These are phyloP conservation scores for Euphorbia tirucalli DNA, from an alignment of 345 rosid species.

Conservation along the genomic window DNA sequence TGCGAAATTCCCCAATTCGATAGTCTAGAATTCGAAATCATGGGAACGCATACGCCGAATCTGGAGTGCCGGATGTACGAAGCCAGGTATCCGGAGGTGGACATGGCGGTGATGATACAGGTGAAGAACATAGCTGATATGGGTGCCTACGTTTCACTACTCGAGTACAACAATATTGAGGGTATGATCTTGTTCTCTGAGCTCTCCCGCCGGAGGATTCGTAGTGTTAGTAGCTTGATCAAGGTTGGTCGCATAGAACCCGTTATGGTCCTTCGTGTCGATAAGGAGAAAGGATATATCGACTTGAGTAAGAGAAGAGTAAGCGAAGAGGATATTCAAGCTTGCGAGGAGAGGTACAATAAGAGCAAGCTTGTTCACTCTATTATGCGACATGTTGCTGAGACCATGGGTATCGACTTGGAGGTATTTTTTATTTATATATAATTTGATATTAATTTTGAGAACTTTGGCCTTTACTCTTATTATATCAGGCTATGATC, in stretches of 20 bases:
- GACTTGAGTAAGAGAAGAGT: slow-evolving; percentile 95
- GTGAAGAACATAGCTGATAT: slow-evolving; percentile 94
- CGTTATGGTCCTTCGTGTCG: slow-evolving; percentile 96
- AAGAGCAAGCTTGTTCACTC: slow-evolving; percentile 99
- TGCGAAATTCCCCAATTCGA: background rate
- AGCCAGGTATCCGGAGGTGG: slow-evolving; percentile 87
- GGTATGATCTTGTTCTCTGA: slow-evolving; percentile 98
- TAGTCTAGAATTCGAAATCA: slow-evolving; percentile 1
- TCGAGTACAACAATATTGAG: slow-evolving; percentile 96
- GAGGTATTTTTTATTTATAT: slow-evolving; percentile 52
- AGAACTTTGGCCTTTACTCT: too few species aligned
- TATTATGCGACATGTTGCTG: slow-evolving; percentile 96
- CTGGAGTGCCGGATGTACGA: slow-evolving; percentile 98
- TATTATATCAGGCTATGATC: too few species aligned
- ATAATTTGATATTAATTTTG: background rate
- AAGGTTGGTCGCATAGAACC: slow-evolving; percentile 98
- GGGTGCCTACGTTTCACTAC: slow-evolving; percentile 94
- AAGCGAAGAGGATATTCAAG: slow-evolving; percentile 86
- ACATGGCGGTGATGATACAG: slow-evolving; percentile 98
- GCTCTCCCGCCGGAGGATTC: slow-evolving; percentile 98
- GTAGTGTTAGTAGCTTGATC: slow-evolving; percentile 89
- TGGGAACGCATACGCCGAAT: slow-evolving; percentile 62
- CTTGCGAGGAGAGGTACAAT: slow-evolving; percentile 94
- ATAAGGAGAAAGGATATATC: slow-evolving; percentile 93
- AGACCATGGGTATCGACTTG: slow-evolving; percentile 76